Evolutionary conservation across 108 stramenopile species (phyloP).

Genomic region (Mediolabrus comicus): DNA sequence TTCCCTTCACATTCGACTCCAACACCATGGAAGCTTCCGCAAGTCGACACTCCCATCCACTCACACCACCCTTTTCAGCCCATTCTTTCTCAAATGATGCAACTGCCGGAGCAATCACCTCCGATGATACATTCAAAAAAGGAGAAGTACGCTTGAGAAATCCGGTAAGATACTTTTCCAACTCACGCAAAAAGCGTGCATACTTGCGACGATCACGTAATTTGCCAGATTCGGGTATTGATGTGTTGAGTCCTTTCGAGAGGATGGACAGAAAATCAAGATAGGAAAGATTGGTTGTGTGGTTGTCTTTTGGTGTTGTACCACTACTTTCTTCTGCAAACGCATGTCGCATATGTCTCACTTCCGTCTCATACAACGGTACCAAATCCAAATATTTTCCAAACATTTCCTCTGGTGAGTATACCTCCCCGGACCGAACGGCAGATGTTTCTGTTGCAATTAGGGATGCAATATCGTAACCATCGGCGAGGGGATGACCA

Average conservation of each 20-base stretch:
- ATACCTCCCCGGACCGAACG: conserved; percentile 53
- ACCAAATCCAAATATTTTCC: conserved; percentile 81
- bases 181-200: conserved; percentile 56
- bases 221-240: conserved; percentile 57
- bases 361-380: conserved; percentile 40
- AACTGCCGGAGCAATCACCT: conserved; percentile 51
- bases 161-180: conserved; percentile 64
- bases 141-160: conserved; percentile 73
- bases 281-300: conserved; percentile 41
- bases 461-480: conserved; percentile 74
- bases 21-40: conserved; percentile 61
- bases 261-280: conserved; percentile 56
- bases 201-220: conserved; percentile 78
- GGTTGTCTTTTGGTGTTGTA: conserved; percentile 3
- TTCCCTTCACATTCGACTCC: not conserved
- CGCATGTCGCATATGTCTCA: conserved; percentile 35
- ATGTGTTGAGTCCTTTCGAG: conserved; percentile 41
- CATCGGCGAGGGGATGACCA: conserved; percentile 76
- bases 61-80: conserved; percentile 56
- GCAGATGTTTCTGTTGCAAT: conserved; percentile 40
- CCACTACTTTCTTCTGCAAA: conserved; percentile 10
- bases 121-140: conserved; percentile 54
- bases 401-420: conserved; percentile 72
- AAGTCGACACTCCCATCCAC: conserved; percentile 66
- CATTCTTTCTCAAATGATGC: conserved; percentile 58